Conservation (phyloP, 768 basidiomycete species). For the Sutorius australiensis region DNA sequence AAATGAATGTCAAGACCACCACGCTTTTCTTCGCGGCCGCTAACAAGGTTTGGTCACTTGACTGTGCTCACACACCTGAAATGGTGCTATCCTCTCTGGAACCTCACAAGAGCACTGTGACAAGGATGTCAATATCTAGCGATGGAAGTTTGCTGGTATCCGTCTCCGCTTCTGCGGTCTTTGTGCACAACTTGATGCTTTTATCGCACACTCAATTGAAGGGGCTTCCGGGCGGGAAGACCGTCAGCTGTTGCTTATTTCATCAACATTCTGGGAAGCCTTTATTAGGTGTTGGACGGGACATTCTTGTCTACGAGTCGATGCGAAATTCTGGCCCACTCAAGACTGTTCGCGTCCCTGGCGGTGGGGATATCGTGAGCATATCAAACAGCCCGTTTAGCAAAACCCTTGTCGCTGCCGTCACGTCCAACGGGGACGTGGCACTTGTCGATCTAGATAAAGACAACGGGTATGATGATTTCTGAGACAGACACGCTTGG, state of each 20-base stretch:
- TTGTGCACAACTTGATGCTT: conserved; percentile 57
- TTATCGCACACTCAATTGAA: conserved; percentile 53
- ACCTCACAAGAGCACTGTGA: conserved; percentile 48
- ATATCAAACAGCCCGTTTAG: conserved; percentile 72
- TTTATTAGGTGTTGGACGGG: conserved; percentile 49
- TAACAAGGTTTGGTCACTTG: conserved; percentile 48
- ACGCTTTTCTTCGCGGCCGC: conserved; percentile 47
- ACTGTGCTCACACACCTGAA: conserved; percentile 37
- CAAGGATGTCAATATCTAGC: conserved; percentile 54
- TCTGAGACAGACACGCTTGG: not conserved
- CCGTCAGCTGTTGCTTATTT: conserved; percentile 52
- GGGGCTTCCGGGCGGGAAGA: conserved; percentile 42
- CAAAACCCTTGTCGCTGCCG: conserved; percentile 63
- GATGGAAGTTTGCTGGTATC: conserved; percentile 56
- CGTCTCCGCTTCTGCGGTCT: conserved; percentile 47
- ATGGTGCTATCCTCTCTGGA: conserved; percentile 48
- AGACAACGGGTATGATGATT: conserved; percentile 55
- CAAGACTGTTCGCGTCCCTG: conserved; percentile 49
- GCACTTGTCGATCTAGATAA: conserved; percentile 70
- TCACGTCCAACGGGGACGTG: conserved; percentile 51
- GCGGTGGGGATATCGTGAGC: conserved; percentile 50
- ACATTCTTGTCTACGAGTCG: conserved; percentile 61
- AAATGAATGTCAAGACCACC: conserved; percentile 32
- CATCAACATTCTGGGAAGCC: conserved; percentile 61
- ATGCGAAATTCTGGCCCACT: conserved; percentile 52